Conservation (phyloP, 306 rosid genomes). For the Herpetospermum pedunculosum region DNA sequence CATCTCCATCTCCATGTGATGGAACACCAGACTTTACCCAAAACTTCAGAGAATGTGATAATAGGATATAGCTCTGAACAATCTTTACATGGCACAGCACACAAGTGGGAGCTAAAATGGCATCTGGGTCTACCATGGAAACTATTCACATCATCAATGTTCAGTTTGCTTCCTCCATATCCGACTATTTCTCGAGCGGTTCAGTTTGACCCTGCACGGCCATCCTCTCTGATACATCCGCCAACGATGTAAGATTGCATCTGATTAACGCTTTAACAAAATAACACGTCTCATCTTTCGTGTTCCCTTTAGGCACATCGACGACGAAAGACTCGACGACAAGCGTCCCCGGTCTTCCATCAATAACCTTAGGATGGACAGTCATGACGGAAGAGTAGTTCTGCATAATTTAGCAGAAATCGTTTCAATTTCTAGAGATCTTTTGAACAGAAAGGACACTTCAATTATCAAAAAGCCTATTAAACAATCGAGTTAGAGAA, state of each 20-base stretch:
- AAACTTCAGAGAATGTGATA: slow-evolving; percentile 48
- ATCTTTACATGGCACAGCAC: slow-evolving; percentile 35
- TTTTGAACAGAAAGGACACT: not conserved
- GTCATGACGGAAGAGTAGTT: slow-evolving; percentile 87
- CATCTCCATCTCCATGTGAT: slow-evolving; percentile 39
- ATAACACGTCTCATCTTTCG: slow-evolving; percentile 87
- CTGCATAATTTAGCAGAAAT: slow-evolving; percentile 32
- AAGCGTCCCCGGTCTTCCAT: slow-evolving; percentile 87
- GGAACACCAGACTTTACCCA: slow-evolving; percentile 38
- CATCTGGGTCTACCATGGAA: slow-evolving; percentile 1
- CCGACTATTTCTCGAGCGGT: slow-evolving; percentile 40
- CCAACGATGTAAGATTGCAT: slow-evolving; percentile 90
- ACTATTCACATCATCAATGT: slow-evolving; percentile 10
- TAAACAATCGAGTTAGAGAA: not conserved
- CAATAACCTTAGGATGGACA: slow-evolving; percentile 75
- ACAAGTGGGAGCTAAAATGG: slow-evolving; percentile 5
- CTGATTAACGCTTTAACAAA: slow-evolving; percentile 83
- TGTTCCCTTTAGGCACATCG: slow-evolving; percentile 91
- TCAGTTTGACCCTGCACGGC: slow-evolving; percentile 73
- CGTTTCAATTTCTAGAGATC: not conserved
- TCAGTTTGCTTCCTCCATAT: slow-evolving; percentile 15
- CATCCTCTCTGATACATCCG: slow-evolving; percentile 97
- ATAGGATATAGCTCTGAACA: slow-evolving; percentile 50
- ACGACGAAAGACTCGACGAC: slow-evolving; percentile 93
- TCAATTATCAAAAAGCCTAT: not conserved